A percentile compares a stretch with the other conserved stretches of the same genome.
Conservation (phyloP, 2,329 filamentous ascomycete genomes). For the Aspergillus latus region DNA sequence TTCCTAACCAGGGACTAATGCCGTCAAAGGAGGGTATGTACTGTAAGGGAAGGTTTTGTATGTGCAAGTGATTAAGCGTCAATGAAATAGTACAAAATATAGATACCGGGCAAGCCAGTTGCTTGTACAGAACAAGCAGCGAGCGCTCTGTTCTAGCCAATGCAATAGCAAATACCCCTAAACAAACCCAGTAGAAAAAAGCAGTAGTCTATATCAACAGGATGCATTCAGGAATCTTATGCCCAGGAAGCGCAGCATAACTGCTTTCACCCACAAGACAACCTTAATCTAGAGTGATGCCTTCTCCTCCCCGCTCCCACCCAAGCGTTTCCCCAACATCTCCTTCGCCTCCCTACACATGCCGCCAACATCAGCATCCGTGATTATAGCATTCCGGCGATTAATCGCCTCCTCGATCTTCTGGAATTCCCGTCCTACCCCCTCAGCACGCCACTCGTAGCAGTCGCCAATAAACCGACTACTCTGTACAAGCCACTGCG, state of each 20-base stretch:
- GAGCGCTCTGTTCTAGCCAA: too few relatives aligned
- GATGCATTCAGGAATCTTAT: not conserved
- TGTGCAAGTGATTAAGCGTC: too few relatives aligned
- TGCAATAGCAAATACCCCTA: too few relatives aligned
- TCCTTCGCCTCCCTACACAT: constrained; percentile 29
- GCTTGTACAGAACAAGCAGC: too few relatives aligned
- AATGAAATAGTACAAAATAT: too few relatives aligned
- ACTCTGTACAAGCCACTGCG: constrained; percentile 38
- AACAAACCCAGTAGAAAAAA: too few relatives aligned
- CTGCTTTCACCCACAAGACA: too few relatives aligned
- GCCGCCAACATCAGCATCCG: constrained; percentile 25
- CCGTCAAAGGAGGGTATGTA: too few relatives aligned
- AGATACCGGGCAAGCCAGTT: too few relatives aligned
- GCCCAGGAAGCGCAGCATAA: too few relatives aligned
- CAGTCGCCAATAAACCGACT: constrained; percentile 34
- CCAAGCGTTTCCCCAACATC: constrained; percentile 20
- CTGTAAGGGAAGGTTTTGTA: too few relatives aligned
- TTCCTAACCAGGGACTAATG: too few relatives aligned
- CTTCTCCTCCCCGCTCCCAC: not conserved
- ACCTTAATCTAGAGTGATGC: constrained; percentile 5
- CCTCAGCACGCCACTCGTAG: constrained; percentile 34
- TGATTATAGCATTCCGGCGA: constrained; percentile 20
- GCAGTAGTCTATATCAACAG: not conserved
- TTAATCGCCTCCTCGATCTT: constrained; percentile 24
- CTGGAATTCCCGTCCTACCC: constrained; percentile 18